phyloP scores from a whole-genome alignment of 306 rosid species.

The Rubus idaeus region DNA sequence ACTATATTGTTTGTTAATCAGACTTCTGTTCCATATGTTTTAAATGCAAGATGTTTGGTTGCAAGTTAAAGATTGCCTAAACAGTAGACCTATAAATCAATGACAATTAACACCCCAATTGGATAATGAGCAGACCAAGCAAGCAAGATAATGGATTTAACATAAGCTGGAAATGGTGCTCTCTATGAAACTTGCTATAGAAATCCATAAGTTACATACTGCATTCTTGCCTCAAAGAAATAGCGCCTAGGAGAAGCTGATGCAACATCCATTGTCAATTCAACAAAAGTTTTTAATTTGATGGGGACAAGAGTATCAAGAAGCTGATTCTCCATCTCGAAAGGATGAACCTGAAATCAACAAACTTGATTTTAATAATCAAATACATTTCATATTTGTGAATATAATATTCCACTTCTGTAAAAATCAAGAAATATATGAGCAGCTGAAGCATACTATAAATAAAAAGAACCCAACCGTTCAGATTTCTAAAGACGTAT shows the following conservation, averaged over 20 bases:
- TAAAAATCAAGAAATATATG: neutral
- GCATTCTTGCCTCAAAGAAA: constrained; percentile 88
- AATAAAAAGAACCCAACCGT: neutral
- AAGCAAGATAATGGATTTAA: neutral
- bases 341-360: constrained; percentile 61
- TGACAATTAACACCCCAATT: neutral
- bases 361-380: neutral
- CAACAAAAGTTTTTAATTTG: constrained; percentile 69
- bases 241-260: constrained; percentile 95
- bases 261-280: constrained; percentile 78
- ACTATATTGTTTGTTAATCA: neutral
- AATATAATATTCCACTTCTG: neutral
- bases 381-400: neutral
- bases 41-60: neutral
- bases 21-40: neutral
- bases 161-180: neutral
- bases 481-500: neutral
- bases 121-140: constrained; percentile 4
- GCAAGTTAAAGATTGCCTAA: neutral
- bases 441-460: neutral
- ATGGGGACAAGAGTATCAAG: constrained; percentile 41
- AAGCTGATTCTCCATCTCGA: constrained; percentile 37
- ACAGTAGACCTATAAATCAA: neutral
- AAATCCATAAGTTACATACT: constrained; percentile 32
- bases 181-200: constrained; percentile 10